Base-by-base conservation (phyloP, 83 land plant species). In the Thuja plicata region DNA sequence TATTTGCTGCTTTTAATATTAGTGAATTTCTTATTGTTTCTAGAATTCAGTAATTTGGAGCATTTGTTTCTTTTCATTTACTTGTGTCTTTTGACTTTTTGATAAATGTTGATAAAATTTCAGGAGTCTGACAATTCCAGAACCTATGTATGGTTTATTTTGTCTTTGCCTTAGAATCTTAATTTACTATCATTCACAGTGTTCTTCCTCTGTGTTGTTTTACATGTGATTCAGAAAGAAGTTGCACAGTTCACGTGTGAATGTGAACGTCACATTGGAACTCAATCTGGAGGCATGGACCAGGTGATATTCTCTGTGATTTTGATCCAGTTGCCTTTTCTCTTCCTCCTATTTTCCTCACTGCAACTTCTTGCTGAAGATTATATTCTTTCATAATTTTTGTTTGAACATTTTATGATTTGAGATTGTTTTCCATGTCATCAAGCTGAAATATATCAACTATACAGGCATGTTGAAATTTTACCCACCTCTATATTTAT, bases 201-300 rank as follows among this genome's bases (percentile, higher is more conserved):
- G 1, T 52, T 52, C 21, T 41, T 84, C 13, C 55, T 48, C 86
- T 84, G 21, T 46, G 27, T 85, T 32, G 11, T 43, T 86, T 86
- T 54, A 41, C 87, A 43, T 37, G 79, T 86, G 81, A 60, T 90
- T 81, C 97, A 98, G 99, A 96, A 97, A 94, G 99, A 98, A 91
- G 89, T 97, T 86, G 95, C 99, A 24, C 98, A 98, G 92, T 93
- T 98, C 82, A 94, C 99, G 3, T 98, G 99, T 90, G 96, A 93
- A 46, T 97, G 99, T 87, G 99, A 98, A 87, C 95, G 99, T 13
- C 97, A 98, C 84, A 96, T 98, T 90, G 99, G 99, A 38, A 97
- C 99, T 79, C 99, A 98, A 81, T 98, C 99, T 86, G 99, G 99
- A 87, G 99, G 99, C 57, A 98, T 98, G 99, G 99, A 98, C 82